Evolutionary conservation across 371 early-diverging fungal genomes (phyloP).

Genomic region (Rhizopus delemar): DNA sequence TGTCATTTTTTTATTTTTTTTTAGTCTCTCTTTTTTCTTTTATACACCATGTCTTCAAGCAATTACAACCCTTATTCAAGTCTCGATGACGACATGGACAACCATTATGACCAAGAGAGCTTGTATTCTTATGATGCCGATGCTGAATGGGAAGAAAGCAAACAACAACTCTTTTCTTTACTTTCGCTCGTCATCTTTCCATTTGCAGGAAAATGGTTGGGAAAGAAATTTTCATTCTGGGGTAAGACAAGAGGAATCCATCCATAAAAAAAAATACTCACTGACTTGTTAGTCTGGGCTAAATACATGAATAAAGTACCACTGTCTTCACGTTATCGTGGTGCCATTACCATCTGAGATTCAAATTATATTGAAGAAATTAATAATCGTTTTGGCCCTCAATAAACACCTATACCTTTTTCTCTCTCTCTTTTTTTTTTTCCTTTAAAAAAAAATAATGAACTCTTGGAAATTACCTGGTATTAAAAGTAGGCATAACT

Average conservation of each 20-base stretch:
- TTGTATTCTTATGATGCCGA: constrained; percentile 53
- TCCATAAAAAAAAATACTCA: not conserved
- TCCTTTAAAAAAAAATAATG: constrained; percentile 15
- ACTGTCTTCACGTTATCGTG: not conserved
- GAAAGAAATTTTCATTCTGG: constrained; percentile 62
- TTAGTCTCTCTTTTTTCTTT: not conserved
- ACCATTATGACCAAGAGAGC: constrained; percentile 28
- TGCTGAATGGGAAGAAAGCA: constrained; percentile 66
- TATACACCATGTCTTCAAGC: constrained; percentile 7
- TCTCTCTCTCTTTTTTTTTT: constrained; percentile 1
- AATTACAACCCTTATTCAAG: constrained; percentile 26
- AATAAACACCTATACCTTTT: too few relatives aligned
- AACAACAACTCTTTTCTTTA: constrained; percentile 54
- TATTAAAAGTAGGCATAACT: constrained; percentile 31
- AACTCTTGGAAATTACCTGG: constrained; percentile 49
- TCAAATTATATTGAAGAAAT: not conserved
- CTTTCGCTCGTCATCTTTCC: constrained; percentile 63
- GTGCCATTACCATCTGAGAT: not conserved
- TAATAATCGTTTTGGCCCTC: not conserved
- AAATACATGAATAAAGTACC: constrained; percentile 18
- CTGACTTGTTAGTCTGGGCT: constrained; percentile 23
- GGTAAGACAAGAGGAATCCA: constrained; percentile 29
- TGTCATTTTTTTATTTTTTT: constrained; percentile 3
- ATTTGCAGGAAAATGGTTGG: constrained; percentile 60
- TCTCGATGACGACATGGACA: constrained; percentile 30